Evolutionary conservation across 2,329 filamentous ascomycete species (phyloP).

Genomic region (Xylaria sp.): DNA sequence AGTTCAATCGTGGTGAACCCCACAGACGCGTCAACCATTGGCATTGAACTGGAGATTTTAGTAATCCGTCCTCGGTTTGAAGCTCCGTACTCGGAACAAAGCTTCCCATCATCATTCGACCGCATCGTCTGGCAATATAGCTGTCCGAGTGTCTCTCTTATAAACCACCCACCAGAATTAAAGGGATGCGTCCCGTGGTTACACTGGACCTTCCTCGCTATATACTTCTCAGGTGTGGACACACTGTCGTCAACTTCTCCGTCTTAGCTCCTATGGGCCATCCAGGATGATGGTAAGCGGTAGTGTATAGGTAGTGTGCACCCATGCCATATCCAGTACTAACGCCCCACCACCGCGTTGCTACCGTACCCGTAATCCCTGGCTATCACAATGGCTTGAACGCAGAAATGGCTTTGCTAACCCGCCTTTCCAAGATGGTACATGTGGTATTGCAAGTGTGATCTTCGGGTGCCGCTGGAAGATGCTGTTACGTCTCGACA

Average conservation of each 20-base stretch:
- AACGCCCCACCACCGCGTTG: slow-evolving; percentile 16
- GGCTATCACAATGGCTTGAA: slow-evolving; percentile 3
- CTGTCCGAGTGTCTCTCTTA: neutral
- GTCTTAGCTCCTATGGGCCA: slow-evolving; percentile 23
- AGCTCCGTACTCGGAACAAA: neutral
- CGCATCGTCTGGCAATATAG: slow-evolving; percentile 10
- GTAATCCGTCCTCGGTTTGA: neutral
- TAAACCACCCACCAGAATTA: neutral
- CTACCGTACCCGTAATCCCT: slow-evolving; percentile 19
- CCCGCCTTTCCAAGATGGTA: slow-evolving; percentile 16
- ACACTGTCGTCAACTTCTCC: slow-evolving; percentile 15
- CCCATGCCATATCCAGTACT: slow-evolving; percentile 18
- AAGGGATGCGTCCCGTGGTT: slow-evolving; percentile 29
- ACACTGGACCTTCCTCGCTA: slow-evolving; percentile 20
- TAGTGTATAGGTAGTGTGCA: slow-evolving; percentile 5
- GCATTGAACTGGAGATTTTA: slow-evolving; percentile 1
- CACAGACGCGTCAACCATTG: neutral
- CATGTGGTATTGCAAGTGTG: slow-evolving; percentile 18
- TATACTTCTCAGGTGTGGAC: slow-evolving; percentile 15
- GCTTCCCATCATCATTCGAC: slow-evolving; percentile 3
- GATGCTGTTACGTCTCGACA: slow-evolving; percentile 23
- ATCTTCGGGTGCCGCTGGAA: slow-evolving; percentile 11
- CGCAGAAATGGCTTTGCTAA: slow-evolving; percentile 10
- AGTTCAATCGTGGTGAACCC: neutral
- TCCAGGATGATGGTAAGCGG: slow-evolving; percentile 22